A percentile compares a stretch with the other conserved stretches of the same genome.
Conservation (phyloP, 1,284 basidiomycete species). For the Sutorius eximius region DNA sequence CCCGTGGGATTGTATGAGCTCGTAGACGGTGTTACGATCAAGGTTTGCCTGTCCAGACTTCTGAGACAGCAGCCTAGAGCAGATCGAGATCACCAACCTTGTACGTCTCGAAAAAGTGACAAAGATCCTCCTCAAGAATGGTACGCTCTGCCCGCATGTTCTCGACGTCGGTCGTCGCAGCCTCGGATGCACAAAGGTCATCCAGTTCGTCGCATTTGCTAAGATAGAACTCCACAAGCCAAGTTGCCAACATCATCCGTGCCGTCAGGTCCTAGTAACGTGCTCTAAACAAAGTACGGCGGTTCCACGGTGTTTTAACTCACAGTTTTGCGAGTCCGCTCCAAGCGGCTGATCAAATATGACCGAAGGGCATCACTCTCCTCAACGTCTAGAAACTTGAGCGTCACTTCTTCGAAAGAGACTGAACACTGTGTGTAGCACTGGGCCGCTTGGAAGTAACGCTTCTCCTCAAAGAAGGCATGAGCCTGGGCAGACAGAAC, state of each 20-base stretch:
- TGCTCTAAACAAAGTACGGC: not conserved
- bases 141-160: constrained; percentile 80
- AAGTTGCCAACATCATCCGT: constrained; percentile 97
- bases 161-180: constrained; percentile 81
- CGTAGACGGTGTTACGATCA: constrained; percentile 84
- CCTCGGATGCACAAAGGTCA: constrained; percentile 84
- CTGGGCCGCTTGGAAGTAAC: constrained; percentile 90
- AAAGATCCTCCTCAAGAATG: constrained; percentile 90
- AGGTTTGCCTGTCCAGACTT: constrained; percentile 63
- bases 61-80: not conserved
- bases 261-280: constrained; percentile 78
- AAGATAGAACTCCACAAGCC: constrained; percentile 97
- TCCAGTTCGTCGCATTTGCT: constrained; percentile 96
- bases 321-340: constrained; percentile 78
- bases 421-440: constrained; percentile 88
- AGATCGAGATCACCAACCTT: constrained; percentile 50
- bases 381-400: constrained; percentile 87
- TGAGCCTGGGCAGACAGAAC: constrained; percentile 87
- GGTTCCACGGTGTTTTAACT: constrained; percentile 21
- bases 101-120: constrained; percentile 91
- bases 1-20: constrained; percentile 91
- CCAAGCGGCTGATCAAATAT: constrained; percentile 87
- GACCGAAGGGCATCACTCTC: constrained; percentile 93
- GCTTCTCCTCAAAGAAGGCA: constrained; percentile 77
- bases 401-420: constrained; percentile 89